A percentile compares a stretch with the other conserved stretches of the same genome.
These are phyloP conservation scores for Plasmopara muralis DNA, from an alignment of 352 stramenopile genomes.

Conservation along the genomic window DNA sequence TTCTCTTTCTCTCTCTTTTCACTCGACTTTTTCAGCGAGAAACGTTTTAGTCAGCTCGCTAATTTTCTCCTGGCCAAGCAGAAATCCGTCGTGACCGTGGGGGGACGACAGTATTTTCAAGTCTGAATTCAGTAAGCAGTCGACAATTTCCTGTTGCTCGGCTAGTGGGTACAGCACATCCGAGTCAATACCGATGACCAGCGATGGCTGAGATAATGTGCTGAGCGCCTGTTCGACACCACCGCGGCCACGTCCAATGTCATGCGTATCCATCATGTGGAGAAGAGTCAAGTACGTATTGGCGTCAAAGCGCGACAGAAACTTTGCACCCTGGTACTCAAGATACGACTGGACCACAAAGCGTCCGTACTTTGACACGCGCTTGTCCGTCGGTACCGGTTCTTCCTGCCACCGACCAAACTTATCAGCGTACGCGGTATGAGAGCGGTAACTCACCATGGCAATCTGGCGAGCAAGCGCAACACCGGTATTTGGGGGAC, in stretches of 20 bases:
- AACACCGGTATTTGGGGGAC: slow-evolving; percentile 75
- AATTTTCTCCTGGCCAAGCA: slow-evolving; percentile 94
- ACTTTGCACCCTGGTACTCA: slow-evolving; percentile 92
- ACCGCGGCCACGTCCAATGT: slow-evolving; percentile 82
- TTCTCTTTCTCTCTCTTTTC: slow-evolving; percentile 1
- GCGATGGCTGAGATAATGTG: slow-evolving; percentile 59
- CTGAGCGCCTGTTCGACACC: slow-evolving; percentile 61
- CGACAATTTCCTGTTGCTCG: slow-evolving; percentile 88
- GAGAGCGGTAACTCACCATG: slow-evolving; percentile 95
- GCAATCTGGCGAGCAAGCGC: slow-evolving; percentile 92
- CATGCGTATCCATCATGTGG: slow-evolving; percentile 95
- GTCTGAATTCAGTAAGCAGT: slow-evolving; percentile 71
- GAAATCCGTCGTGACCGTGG: slow-evolving; percentile 95
- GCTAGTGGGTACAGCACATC: slow-evolving; percentile 93
- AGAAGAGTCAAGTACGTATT: slow-evolving; percentile 94
- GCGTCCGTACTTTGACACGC: slow-evolving; percentile 24
- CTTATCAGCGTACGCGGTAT: slow-evolving; percentile 88
- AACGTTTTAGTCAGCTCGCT: slow-evolving; percentile 55
- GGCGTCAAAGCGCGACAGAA: slow-evolving; percentile 91
- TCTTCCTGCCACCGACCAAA: slow-evolving; percentile 78
- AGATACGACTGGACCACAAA: slow-evolving; percentile 86
- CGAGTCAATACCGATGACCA: slow-evolving; percentile 92
- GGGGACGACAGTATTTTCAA: slow-evolving; percentile 86
- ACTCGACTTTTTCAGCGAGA: slow-evolving; percentile 33
- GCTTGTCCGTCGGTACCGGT: slow-evolving; percentile 13